Conservation (phyloP, 2,329 filamentous ascomycete species). For the Clarireedia monteithiana region DNA sequence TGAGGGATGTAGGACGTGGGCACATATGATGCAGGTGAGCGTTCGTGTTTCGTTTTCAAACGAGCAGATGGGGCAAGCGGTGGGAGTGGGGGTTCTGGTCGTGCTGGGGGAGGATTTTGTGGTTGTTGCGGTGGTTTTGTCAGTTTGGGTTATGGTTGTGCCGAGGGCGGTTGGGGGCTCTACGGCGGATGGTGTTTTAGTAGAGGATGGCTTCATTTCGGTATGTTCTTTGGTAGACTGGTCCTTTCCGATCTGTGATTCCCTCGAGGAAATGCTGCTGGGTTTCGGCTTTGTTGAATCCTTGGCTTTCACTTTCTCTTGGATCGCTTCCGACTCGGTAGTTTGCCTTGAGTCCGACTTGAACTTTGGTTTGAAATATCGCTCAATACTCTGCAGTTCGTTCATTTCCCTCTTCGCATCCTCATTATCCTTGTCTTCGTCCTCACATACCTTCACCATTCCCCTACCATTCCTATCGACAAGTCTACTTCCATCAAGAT, state of each 20-base stretch:
- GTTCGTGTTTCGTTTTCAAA: slow-evolving; percentile 48
- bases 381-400: slow-evolving; percentile 50
- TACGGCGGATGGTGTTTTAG: not conserved
- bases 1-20: slow-evolving; percentile 55
- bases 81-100: not conserved
- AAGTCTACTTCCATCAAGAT: slow-evolving; percentile 57
- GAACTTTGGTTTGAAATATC: not conserved
- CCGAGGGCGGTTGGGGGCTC: too few species aligned
- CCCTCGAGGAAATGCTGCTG: not conserved
- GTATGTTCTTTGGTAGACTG: not conserved
- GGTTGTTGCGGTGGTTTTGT: not conserved
- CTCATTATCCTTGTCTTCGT: slow-evolving; percentile 51
- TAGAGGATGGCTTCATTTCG: not conserved
- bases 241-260: not conserved
- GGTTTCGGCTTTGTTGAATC: not conserved
- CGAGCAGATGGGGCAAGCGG: slow-evolving; percentile 54
- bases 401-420: slow-evolving; percentile 55
- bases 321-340: not conserved
- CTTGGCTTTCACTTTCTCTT: not conserved
- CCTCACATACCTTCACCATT: slow-evolving; percentile 69
- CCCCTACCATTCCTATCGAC: slow-evolving; percentile 58
- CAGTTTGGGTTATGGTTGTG: not conserved
- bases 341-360: not conserved
- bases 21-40: slow-evolving; percentile 60
- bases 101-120: not conserved